A percentile compares a stretch with the other conserved stretches of the same genome.
phyloP scores from a whole-genome alignment of 768 basidiomycete genomes.

The Tricholoma flavovirens region DNA sequence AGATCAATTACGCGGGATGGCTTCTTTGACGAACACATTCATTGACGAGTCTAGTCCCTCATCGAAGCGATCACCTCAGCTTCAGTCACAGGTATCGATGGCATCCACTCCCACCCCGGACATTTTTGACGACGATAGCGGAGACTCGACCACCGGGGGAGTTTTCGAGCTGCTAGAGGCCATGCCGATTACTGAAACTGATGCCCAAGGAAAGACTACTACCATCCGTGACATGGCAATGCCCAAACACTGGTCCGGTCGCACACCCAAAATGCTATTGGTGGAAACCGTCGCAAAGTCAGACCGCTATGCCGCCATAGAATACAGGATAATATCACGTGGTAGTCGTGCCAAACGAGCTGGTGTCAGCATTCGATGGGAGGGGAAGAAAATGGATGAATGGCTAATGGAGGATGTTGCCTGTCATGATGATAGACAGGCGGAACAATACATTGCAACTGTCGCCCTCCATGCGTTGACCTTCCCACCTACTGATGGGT shows the following conservation, averaged over 20 bases:
- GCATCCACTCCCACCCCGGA: conserved; percentile 22
- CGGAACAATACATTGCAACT: conserved; percentile 86
- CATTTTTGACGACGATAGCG: conserved; percentile 48
- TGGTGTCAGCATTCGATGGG: conserved; percentile 70
- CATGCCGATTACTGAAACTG: conserved; percentile 51
- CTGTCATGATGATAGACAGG: conserved; percentile 71
- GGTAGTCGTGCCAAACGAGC: conserved; percentile 72
- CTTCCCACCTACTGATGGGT: conserved; percentile 59
- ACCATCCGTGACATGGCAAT: conserved; percentile 66
- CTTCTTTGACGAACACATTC: neutral
- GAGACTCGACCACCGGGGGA: conserved; percentile 46
- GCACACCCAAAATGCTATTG: conserved; percentile 71
- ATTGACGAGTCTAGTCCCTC: neutral
- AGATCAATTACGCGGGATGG: conserved; percentile 30
- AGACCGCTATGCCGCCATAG: conserved; percentile 71
- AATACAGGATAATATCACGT: conserved; percentile 61
- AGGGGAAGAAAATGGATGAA: conserved; percentile 47
- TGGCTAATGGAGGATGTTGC: conserved; percentile 86
- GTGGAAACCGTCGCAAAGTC: conserved; percentile 59
- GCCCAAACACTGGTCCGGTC: conserved; percentile 80
- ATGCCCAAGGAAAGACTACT: conserved; percentile 47
- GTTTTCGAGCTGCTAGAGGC: conserved; percentile 72
- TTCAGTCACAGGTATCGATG: conserved; percentile 10
- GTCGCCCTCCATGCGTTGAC: conserved; percentile 78
- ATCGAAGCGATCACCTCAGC: conserved; percentile 14